A percentile compares a stretch with the other conserved stretches of the same genome.
Evolutionary conservation across 2,329 filamentous ascomycete species (phyloP).

Genomic region (Helicocarpus griseus): DNA sequence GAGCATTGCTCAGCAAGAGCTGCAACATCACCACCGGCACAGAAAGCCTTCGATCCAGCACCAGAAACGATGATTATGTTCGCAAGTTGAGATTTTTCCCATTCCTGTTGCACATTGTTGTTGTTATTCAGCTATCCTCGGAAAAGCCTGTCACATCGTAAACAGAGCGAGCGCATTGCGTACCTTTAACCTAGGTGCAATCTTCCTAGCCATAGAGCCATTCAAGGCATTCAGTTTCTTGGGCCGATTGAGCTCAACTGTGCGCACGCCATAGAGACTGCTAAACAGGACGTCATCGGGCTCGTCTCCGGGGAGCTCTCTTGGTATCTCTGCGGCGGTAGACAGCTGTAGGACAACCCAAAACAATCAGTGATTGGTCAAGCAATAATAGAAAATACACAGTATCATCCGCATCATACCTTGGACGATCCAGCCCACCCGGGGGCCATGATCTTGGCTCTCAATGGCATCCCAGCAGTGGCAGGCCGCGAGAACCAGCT

Average conservation of each 20-base stretch:
- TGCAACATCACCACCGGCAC: conserved; percentile 84
- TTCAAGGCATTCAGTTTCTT: conserved; percentile 87
- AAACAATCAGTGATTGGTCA: not conserved
- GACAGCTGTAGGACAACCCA: conserved; percentile 31
- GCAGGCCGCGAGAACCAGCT: conserved; percentile 38
- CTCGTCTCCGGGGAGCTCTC: conserved; percentile 58
- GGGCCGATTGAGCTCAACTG: conserved; percentile 88
- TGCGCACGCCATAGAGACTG: conserved; percentile 78
- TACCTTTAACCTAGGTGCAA: conserved; percentile 67
- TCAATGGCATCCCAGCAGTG: conserved; percentile 60
- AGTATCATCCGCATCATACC: conserved; percentile 31
- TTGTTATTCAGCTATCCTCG: not conserved
- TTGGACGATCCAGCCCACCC: conserved; percentile 44
- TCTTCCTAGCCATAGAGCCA: conserved; percentile 91
- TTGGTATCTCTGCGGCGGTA: conserved; percentile 28
- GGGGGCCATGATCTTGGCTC: conserved; percentile 60
- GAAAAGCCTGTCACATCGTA: not conserved
- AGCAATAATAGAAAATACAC: not conserved
- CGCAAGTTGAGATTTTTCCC: conserved; percentile 88
- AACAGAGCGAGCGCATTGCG: conserved; percentile 1
- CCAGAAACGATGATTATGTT: conserved; percentile 91
- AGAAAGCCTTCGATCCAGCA: conserved; percentile 73
- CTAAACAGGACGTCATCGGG: conserved; percentile 88
- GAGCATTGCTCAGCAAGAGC: conserved; percentile 65
- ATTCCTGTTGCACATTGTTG: conserved; percentile 50